These are phyloP conservation scores for Mucuna pruriens DNA, from an alignment of 306 rosid species.

Conservation along the genomic window DNA sequence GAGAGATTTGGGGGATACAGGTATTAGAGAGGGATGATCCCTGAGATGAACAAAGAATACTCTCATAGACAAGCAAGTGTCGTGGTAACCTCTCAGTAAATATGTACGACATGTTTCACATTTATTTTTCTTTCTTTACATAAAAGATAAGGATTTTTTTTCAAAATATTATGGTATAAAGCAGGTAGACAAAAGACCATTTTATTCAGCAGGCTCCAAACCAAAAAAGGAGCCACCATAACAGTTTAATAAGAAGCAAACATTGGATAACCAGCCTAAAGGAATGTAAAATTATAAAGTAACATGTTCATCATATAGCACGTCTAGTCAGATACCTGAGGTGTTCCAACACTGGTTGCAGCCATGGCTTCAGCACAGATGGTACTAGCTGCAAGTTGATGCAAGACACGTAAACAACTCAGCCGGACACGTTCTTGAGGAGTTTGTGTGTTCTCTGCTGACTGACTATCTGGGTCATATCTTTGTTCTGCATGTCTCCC, in stretches of 20 bases:
- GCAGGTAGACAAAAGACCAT: background rate
- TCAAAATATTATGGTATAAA: constrained; percentile 16
- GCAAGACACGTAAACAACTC: constrained; percentile 95
- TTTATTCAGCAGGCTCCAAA: background rate
- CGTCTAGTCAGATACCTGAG: constrained; percentile 69
- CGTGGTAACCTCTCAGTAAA: background rate
- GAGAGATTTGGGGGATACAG: background rate
- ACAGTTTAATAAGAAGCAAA: constrained; percentile 7
- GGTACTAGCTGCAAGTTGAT: constrained; percentile 99
- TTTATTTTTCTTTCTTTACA: background rate
- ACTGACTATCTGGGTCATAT: constrained; percentile 58
- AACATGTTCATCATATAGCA: background rate
- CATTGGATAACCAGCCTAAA: constrained; percentile 16
- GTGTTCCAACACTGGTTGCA: constrained; percentile 96
- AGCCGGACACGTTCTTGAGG: constrained; percentile 98
- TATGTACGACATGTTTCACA: background rate
- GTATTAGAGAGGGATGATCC: background rate
- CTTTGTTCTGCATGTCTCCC: constrained; percentile 59
- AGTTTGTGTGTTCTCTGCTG: constrained; percentile 75
- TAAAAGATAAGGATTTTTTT: constrained; percentile 1
- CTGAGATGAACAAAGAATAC: background rate
- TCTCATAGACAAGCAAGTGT: background rate
- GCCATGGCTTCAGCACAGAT: constrained; percentile 99
- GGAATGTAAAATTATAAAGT: constrained; percentile 17
- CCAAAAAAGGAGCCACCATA: background rate